Evolutionary conservation across 441 rosid genomes (phyloP), one percentile per base, ranked within the genome.

Genomic region (Dalechampia spathulata): DNA sequence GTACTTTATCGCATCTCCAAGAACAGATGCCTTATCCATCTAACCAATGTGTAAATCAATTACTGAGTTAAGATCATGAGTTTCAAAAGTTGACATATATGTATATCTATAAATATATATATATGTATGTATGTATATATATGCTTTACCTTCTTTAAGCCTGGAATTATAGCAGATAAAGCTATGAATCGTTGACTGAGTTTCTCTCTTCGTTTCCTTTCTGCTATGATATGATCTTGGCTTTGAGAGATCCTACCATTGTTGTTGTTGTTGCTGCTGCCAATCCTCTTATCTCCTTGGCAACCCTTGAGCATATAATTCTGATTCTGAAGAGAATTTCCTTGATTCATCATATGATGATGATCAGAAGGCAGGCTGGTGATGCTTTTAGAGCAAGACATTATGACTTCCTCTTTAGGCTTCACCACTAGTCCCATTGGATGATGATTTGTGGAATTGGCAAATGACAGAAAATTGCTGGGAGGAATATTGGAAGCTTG

Each of bases 21-120:
- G 86, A 63, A 90, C 91, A 16, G 96, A 81, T 69, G 86, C 91
- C 63, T 90, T 90, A 71, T 90, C 97, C 89, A 66, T 85, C 97
- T 90, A 58, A 22, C 46, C 4, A 30, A 30, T 38, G 23, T 34
- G 28, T 22, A 12, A 12, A 34, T 14, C 20, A 32, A 27, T 52
- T 55, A 26, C 15, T 16, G 19, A 17, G 40, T 11, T 37, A 1
- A 34, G 1, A 1, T 34, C 5, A 28, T 28, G 34, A 28, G 34
- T 28, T 28, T n/a, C n/a, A n/a, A n/a, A n/a, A n/a, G n/a, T n/a
- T n/a, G n/a, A n/a, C n/a, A n/a, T n/a, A n/a, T n/a, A n/a, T n/a
- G n/a, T n/a, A n/a, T n/a, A n/a, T n/a, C n/a, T n/a, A n/a, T n/a
- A n/a, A n/a, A n/a, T n/a, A n/a, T n/a, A n/a, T n/a, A n/a, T n/a